Conservation (phyloP, 805 yeast genomes). For the Saitoella complicata region DNA sequence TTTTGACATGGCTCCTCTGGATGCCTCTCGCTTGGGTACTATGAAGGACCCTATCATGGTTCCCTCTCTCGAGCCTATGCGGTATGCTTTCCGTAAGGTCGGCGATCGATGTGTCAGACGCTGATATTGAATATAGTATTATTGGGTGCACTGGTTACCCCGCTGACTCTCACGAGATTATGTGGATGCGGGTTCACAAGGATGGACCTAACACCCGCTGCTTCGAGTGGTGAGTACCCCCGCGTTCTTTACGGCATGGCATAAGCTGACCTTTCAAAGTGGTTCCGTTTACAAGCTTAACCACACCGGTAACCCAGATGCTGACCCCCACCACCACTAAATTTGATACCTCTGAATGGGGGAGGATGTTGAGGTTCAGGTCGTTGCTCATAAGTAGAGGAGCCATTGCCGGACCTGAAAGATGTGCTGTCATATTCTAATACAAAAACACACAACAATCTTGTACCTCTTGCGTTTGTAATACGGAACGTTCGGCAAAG, state of each 20-base stretch:
- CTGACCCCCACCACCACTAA: too few relatives aligned
- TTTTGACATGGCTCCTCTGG: constrained; percentile 70
- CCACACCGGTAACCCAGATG: constrained; percentile 41
- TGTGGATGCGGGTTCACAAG: constrained; percentile 25
- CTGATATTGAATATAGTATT: constrained; percentile 23
- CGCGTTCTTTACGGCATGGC: too few relatives aligned
- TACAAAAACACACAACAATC: too few relatives aligned
- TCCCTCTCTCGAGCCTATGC: constrained; percentile 79
- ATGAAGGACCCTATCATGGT: constrained; percentile 74
- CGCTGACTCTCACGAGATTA: constrained; percentile 75
- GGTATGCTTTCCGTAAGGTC: constrained; percentile 21
- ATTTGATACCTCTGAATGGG: too few relatives aligned
- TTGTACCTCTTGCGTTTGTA: too few relatives aligned
- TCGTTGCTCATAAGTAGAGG: too few relatives aligned
- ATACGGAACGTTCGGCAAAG: too few relatives aligned
- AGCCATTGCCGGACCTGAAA: too few relatives aligned
- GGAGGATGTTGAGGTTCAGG: too few relatives aligned
- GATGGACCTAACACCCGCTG: neutral
- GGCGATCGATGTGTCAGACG: too few relatives aligned
- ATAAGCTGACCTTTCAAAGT: constrained; percentile 57
- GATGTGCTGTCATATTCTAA: too few relatives aligned
- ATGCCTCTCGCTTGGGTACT: constrained; percentile 79
- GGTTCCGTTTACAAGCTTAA: constrained; percentile 86
- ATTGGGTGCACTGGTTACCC: constrained; percentile 97
- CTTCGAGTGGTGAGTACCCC: neutral